Evolutionary conservation across 306 rosid genomes (phyloP).

Genomic region (Sesbania bispinosa): DNA sequence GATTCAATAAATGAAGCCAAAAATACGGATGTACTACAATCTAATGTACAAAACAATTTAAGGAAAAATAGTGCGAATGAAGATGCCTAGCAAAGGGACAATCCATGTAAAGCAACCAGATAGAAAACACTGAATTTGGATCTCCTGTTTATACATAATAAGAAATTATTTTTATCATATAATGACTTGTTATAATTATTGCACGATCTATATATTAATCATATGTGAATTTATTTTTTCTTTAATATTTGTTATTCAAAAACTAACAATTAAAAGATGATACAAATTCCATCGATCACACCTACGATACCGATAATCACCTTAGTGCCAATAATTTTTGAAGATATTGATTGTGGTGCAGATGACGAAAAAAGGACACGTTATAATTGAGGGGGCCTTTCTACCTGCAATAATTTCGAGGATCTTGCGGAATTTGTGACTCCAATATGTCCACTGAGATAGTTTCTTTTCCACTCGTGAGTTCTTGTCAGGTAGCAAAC

Average conservation of each 20-base stretch:
- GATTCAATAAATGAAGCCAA: constrained; percentile 6
- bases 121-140: no score
- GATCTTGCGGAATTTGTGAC: constrained; percentile 46
- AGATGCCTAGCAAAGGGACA: constrained; percentile 20
- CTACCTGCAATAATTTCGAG: constrained; percentile 36
- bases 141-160: no score
- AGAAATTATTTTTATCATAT: no score
- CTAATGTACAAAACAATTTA: neutral
- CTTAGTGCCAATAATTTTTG: neutral
- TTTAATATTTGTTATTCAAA: no score
- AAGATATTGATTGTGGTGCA: constrained; percentile 21
- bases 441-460: constrained; percentile 32
- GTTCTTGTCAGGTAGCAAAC: constrained; percentile 36
- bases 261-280: no score
- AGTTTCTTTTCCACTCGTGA: constrained; percentile 35
- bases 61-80: neutral
- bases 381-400: constrained; percentile 32
- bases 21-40: constrained; percentile 17
- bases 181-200: no score
- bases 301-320: neutral
- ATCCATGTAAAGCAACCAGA: neutral
- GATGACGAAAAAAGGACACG: constrained; percentile 29
- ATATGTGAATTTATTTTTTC: no score
- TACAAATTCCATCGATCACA: no score
- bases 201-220: no score